Conservation (phyloP, 345 rosid genomes). For the Triadica sebifera region DNA sequence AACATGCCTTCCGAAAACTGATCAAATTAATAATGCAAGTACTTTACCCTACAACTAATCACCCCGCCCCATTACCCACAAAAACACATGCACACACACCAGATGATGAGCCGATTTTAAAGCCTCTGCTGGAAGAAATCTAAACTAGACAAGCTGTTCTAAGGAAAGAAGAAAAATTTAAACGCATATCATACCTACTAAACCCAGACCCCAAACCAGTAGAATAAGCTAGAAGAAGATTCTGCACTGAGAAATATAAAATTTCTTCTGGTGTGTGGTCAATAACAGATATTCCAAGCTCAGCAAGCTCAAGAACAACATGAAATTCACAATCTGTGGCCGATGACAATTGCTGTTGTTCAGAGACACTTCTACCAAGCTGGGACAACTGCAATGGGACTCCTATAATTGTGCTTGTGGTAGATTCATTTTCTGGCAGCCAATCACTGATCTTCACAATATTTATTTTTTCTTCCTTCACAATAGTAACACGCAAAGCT, state of each 20-base stretch:
- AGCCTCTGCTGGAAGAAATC: not conserved
- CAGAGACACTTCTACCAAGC: slow-evolving; percentile 44
- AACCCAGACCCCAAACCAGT: slow-evolving; percentile 89
- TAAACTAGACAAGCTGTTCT: not conserved
- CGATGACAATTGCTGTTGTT: slow-evolving; percentile 41
- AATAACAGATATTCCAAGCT: slow-evolving; percentile 84
- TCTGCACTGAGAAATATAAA: slow-evolving; percentile 79
- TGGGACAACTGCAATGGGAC: slow-evolving; percentile 41
- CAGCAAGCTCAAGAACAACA: slow-evolving; percentile 79
- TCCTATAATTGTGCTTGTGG: slow-evolving; percentile 35
- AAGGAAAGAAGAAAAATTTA: slow-evolving; percentile 12
- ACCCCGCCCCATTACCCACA: no score
- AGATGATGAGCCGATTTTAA: not conserved
- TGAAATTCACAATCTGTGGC: slow-evolving; percentile 72
- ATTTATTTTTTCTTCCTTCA: slow-evolving; percentile 81
- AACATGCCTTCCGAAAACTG: no score
- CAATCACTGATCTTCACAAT: slow-evolving; percentile 78
- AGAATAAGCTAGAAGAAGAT: slow-evolving; percentile 79
- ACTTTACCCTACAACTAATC: no score
- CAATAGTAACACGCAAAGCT: slow-evolving; percentile 74
- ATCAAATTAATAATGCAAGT: no score
- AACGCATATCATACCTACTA: slow-evolving; percentile 55
- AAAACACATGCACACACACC: no score
- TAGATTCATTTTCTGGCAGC: slow-evolving; percentile 87
- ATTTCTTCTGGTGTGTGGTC: slow-evolving; percentile 98